phyloP scores from a whole-genome alignment of 352 stramenopile genomes.

The Salisapilia sapeloensis region DNA sequence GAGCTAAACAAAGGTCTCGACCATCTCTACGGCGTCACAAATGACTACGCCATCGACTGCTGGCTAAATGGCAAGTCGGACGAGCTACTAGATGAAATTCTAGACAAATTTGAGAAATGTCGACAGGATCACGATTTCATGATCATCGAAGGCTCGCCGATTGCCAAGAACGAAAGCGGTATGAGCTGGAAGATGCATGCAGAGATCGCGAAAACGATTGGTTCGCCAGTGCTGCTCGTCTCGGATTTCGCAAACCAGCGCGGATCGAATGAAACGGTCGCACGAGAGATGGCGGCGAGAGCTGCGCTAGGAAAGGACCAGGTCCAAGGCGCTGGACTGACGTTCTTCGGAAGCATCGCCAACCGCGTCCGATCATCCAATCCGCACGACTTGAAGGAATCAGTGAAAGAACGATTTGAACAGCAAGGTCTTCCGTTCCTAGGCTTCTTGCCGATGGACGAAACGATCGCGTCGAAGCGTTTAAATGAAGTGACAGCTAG shows the following conservation, averaged over 20 bases:
- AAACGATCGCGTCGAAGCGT: conserved; percentile 57
- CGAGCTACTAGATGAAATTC: conserved; percentile 49
- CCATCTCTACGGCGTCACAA: conserved; percentile 41
- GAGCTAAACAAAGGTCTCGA: conserved; percentile 19
- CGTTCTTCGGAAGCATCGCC: conserved; percentile 54
- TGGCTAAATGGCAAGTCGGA: conserved; percentile 43
- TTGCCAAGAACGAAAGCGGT: conserved; percentile 43
- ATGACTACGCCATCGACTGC: conserved; percentile 22
- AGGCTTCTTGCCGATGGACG: conserved; percentile 42
- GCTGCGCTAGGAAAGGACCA: conserved; percentile 38
- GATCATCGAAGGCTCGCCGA: conserved; percentile 59
- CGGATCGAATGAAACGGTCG: conserved; percentile 12
- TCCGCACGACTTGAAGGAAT: conserved; percentile 12
- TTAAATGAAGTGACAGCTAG: conserved; percentile 59
- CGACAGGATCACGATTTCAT: conserved; percentile 60
- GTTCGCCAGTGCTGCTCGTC: conserved; percentile 37
- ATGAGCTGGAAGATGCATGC: conserved; percentile 73
- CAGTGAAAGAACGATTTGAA: conserved; percentile 12
- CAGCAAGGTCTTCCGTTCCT: conserved; percentile 35
- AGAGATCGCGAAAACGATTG: conserved; percentile 56
- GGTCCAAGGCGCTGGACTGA: conserved; percentile 30
- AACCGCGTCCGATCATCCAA: conserved; percentile 38
- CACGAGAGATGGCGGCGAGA: conserved; percentile 37
- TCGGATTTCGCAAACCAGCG: conserved; percentile 22
- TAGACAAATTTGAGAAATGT: conserved; percentile 34